These are phyloP conservation scores for Endoconidiophora polonica DNA, from an alignment of 2,329 filamentous ascomycete genomes.

Conservation along the genomic window DNA sequence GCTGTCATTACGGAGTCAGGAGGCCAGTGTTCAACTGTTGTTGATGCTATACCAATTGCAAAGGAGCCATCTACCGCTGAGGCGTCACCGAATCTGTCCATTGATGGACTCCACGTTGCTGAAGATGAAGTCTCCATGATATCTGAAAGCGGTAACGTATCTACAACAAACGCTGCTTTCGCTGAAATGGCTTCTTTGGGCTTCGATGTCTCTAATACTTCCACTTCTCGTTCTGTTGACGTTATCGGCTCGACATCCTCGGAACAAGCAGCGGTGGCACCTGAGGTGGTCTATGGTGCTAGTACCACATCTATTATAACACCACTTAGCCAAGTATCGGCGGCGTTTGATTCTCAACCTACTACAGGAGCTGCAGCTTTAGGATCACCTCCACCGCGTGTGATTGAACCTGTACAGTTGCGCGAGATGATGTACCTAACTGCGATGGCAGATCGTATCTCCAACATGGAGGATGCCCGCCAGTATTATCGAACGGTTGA, in stretches of 20 bases:
- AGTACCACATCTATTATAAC: background rate
- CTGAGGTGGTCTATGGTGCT: too few relatives aligned
- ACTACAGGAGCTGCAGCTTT: constrained; percentile 8
- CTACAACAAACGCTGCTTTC: too few relatives aligned
- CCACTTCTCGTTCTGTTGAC: too few relatives aligned
- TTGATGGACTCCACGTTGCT: too few relatives aligned
- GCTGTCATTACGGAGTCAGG: background rate
- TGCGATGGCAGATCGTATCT: background rate
- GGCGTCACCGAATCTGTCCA: background rate
- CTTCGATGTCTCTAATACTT: too few relatives aligned
- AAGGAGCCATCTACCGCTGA: background rate
- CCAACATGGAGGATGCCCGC: constrained; percentile 8
- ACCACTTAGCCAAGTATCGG: background rate
- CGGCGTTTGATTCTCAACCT: background rate
- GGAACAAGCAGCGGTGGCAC: background rate
- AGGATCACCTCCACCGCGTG: constrained; percentile 2
- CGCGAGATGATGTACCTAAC: constrained; percentile 5
- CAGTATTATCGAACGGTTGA: constrained; percentile 3
- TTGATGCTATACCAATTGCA: background rate
- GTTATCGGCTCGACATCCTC: background rate
- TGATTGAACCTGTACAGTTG: constrained; percentile 6
- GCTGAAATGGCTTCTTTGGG: too few relatives aligned
- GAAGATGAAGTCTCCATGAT: background rate
- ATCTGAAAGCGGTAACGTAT: background rate
- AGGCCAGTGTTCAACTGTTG: background rate